Evolutionary conservation across 2,329 filamentous ascomycete species (phyloP).

Genomic region (Claviceps africana): DNA sequence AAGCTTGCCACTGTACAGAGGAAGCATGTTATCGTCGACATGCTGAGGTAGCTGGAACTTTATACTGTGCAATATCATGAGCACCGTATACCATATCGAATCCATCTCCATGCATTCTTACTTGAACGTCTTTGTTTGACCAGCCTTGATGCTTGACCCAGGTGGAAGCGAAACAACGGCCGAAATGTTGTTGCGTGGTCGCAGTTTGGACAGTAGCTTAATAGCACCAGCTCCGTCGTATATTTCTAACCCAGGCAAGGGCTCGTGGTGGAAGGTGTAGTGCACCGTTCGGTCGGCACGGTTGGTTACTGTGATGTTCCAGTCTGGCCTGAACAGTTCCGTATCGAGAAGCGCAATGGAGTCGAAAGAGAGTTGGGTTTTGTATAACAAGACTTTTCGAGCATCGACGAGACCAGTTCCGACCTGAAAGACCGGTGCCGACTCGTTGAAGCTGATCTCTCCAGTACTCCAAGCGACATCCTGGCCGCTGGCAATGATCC

Average conservation of each 20-base stretch:
- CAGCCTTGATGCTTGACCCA: constrained; percentile 14
- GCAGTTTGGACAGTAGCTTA: constrained; percentile 13
- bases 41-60: constrained; percentile 15
- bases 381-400: constrained; percentile 25
- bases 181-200: constrained; percentile 14
- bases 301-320: constrained; percentile 29
- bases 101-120: constrained; percentile 6
- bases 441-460: constrained; percentile 7
- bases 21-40: constrained; percentile 21
- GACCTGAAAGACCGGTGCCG: constrained; percentile 24
- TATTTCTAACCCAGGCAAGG: constrained; percentile 25
- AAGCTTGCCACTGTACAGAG: constrained; percentile 31
- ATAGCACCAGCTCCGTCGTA: constrained; percentile 17
- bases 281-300: constrained; percentile 22
- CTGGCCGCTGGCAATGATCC: constrained; percentile 21
- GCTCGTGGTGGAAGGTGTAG: constrained; percentile 27
- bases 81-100: background rate
- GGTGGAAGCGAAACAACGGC: constrained; percentile 18
- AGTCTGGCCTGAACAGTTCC: constrained; percentile 23
- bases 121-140: constrained; percentile 15
- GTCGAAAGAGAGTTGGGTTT: constrained; percentile 22
- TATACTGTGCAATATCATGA: constrained; percentile 11
- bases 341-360: constrained; percentile 37
- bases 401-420: constrained; percentile 35
- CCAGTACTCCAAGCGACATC: constrained; percentile 17